These are phyloP conservation scores for Termitomyces sp. DNA, from an alignment of 768 basidiomycete genomes.

Conservation along the genomic window DNA sequence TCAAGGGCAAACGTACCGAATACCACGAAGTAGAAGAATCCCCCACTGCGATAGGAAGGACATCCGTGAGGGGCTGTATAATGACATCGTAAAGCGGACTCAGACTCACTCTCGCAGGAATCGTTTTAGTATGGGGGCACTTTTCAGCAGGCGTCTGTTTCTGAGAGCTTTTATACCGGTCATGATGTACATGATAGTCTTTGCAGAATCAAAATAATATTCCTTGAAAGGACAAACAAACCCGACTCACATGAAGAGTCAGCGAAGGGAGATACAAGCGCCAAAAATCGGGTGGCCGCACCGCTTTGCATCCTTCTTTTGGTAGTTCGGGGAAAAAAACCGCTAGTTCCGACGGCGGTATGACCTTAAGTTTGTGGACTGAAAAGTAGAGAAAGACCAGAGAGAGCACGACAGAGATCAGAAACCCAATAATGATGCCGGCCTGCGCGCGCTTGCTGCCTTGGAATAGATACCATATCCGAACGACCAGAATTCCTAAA, in stretches of 20 bases:
- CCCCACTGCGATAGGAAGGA: slow-evolving; percentile 24
- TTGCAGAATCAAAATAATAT: not conserved
- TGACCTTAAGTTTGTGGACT: slow-evolving; percentile 14
- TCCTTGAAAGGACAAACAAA: not conserved
- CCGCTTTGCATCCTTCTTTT: slow-evolving; percentile 28
- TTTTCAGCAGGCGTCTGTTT: slow-evolving; percentile 26
- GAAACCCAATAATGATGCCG: slow-evolving; percentile 25
- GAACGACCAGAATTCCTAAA: slow-evolving; percentile 33
- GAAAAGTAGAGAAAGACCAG: slow-evolving; percentile 26
- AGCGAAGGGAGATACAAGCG: slow-evolving; percentile 33
- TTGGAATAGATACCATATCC: slow-evolving; percentile 40
- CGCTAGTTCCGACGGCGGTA: not conserved
- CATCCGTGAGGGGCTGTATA: not conserved
- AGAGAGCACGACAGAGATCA: slow-evolving; percentile 23
- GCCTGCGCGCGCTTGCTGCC: slow-evolving; percentile 22
- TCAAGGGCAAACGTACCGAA: slow-evolving; percentile 26
- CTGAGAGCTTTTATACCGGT: slow-evolving; percentile 30
- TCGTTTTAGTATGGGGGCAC: slow-evolving; percentile 29
- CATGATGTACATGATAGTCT: slow-evolving; percentile 33
- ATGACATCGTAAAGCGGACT: not conserved
- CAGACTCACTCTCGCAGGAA: slow-evolving; percentile 33
- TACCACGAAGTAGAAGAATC: slow-evolving; percentile 38
- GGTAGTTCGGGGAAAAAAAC: slow-evolving; percentile 8
- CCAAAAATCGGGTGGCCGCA: slow-evolving; percentile 29
- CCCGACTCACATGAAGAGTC: slow-evolving; percentile 33